A percentile compares a stretch with the other conserved stretches of the same genome.
These are phyloP conservation scores for Tolypocladium ovalisporum DNA, from an alignment of 2,329 filamentous ascomycete species.

Conservation along the genomic window DNA sequence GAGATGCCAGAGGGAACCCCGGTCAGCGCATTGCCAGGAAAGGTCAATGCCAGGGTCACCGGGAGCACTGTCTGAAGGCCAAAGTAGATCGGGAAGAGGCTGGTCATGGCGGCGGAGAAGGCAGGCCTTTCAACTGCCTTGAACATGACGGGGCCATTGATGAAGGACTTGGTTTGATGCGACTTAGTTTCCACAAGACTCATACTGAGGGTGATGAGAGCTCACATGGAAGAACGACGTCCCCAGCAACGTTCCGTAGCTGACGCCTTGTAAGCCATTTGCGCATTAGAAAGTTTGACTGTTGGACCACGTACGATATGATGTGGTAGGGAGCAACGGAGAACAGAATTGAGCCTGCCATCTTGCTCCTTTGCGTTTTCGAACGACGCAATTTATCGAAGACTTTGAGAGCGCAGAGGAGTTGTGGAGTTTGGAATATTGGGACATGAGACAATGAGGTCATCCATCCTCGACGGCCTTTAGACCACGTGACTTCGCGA, in stretches of 20 bases:
- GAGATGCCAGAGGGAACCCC: constrained; percentile 35
- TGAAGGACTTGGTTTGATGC: constrained; percentile 59
- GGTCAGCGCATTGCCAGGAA: constrained; percentile 50
- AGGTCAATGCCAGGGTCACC: constrained; percentile 64
- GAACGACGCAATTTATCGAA: background rate
- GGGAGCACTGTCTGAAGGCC: constrained; percentile 69
- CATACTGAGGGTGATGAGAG: background rate
- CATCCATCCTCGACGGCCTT: background rate
- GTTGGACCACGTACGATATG: constrained; percentile 44
- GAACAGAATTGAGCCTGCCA: constrained; percentile 42
- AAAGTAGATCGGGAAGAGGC: constrained; percentile 85
- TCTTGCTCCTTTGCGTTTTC: constrained; percentile 11
- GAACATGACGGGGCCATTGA: constrained; percentile 65
- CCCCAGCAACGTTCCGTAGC: constrained; percentile 81
- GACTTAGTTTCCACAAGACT: background rate
- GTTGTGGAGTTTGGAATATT: background rate
- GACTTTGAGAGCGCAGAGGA: background rate
- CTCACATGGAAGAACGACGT: constrained; percentile 73
- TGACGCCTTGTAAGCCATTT: constrained; percentile 25
- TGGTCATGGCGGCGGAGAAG: constrained; percentile 71
- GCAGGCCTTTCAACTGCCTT: constrained; percentile 64
- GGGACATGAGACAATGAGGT: constrained; percentile 2
- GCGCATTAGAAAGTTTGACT: background rate
- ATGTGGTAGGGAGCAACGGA: constrained; percentile 67
- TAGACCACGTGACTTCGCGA: constrained; percentile 20